A percentile compares a stretch with the other conserved stretches of the same genome.
Conservation (phyloP, 1,284 basidiomycete genomes). For the Pterulicium gracile region DNA sequence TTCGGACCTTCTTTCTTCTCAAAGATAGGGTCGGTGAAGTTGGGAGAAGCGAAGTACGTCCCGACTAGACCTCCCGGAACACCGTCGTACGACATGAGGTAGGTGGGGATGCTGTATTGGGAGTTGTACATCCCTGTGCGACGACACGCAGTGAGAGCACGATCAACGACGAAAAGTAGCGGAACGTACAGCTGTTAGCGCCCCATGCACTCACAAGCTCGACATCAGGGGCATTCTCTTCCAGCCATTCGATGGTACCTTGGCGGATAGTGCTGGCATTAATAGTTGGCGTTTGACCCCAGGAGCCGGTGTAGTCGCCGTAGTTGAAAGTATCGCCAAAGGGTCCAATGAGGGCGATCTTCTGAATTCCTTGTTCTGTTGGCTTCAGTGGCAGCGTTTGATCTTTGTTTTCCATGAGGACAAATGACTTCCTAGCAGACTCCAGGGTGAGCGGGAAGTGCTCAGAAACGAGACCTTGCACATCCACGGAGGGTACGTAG, state of each 20-base stretch:
- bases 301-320: slow-evolving; percentile 19
- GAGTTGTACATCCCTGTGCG: slow-evolving; percentile 15
- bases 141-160: not conserved
- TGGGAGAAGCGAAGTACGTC: slow-evolving; percentile 18
- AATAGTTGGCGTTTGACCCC: slow-evolving; percentile 16
- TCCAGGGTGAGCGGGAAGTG: slow-evolving; percentile 17
- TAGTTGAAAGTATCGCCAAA: slow-evolving; percentile 18
- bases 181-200: slow-evolving; percentile 12
- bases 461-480: slow-evolving; percentile 11
- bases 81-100: slow-evolving; percentile 14
- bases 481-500: slow-evolving; percentile 14
- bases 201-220: slow-evolving; percentile 17
- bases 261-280: slow-evolving; percentile 17
- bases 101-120: slow-evolving; percentile 19
- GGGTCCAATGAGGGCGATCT: slow-evolving; percentile 17
- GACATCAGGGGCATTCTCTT: slow-evolving; percentile 10
- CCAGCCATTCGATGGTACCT: slow-evolving; percentile 14
- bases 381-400: slow-evolving; percentile 15
- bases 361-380: slow-evolving; percentile 11
- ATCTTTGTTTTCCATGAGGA: slow-evolving; percentile 17
- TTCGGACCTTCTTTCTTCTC: slow-evolving; percentile 16
- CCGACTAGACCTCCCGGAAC: slow-evolving; percentile 14
- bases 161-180: not conserved
- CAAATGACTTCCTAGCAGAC: slow-evolving; percentile 15
- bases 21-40: slow-evolving; percentile 15